A percentile compares a stretch with the other conserved stretches of the same genome.
These are phyloP conservation scores for Simmondsia chinensis DNA, from an alignment of 148 eudicot genomes.

Conservation along the genomic window DNA sequence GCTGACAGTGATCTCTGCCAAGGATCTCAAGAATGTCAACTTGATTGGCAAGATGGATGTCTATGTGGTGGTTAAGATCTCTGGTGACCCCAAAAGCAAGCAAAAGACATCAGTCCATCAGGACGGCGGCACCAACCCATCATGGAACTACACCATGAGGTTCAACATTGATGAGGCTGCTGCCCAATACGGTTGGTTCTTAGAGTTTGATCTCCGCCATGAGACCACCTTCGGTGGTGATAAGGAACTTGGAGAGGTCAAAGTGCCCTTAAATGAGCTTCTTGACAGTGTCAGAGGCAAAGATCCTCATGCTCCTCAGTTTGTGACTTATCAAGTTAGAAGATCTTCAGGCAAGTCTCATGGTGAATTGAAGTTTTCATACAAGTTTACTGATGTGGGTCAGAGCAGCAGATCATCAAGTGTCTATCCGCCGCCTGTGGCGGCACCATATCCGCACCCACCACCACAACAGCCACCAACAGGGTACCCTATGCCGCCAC, in stretches of 20 bases:
- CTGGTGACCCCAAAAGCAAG: slow-evolving; percentile 26
- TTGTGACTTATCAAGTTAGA: slow-evolving; percentile 24
- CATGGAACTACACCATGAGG: slow-evolving; percentile 34
- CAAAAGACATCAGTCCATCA: slow-evolving; percentile 38
- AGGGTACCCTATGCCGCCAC: slow-evolving; percentile 5
- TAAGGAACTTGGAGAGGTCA: slow-evolving; percentile 39
- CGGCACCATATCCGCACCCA: neutral
- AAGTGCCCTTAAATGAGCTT: slow-evolving; percentile 28
- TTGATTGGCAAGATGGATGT: slow-evolving; percentile 43
- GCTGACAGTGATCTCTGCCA: slow-evolving; percentile 30
- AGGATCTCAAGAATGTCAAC: slow-evolving; percentile 41
- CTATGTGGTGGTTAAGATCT: slow-evolving; percentile 19
- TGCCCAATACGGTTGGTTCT: neutral
- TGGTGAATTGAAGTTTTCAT: slow-evolving; percentile 27
- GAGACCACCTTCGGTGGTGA: slow-evolving; percentile 30
- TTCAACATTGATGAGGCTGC: slow-evolving; percentile 28
- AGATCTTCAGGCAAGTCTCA: slow-evolving; percentile 15
- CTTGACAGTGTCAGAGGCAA: slow-evolving; percentile 11
- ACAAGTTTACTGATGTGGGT: slow-evolving; percentile 13
- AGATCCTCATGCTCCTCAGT: slow-evolving; percentile 9
- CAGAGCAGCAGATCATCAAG: neutral
- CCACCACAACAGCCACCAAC: slow-evolving; percentile 8
- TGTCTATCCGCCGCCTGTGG: neutral
- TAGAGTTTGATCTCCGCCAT: slow-evolving; percentile 22
- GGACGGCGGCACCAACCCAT: slow-evolving; percentile 34